phyloP scores from a whole-genome alignment of 768 basidiomycete species.

The Boletus pseudo-olivaceus region DNA sequence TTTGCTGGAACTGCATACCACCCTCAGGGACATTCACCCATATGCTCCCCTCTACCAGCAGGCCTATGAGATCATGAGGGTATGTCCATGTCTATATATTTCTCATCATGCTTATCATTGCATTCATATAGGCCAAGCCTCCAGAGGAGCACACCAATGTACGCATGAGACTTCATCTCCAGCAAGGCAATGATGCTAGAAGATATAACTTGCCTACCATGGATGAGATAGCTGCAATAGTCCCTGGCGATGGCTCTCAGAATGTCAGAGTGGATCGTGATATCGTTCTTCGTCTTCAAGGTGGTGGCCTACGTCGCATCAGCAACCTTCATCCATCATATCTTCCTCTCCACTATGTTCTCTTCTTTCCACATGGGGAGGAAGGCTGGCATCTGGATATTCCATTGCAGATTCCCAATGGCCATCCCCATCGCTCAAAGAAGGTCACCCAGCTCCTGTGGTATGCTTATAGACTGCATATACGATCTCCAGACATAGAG shows the following conservation, averaged over 20 bases:
- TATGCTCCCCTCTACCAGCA: conserved; percentile 32
- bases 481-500: conserved; percentile 4
- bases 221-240: conserved; percentile 41
- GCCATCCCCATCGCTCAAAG: not conserved
- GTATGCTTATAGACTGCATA: conserved; percentile 34
- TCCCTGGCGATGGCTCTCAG: conserved; percentile 33
- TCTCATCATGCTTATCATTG: too few species aligned
- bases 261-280: conserved; percentile 22
- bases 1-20: not conserved
- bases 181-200: conserved; percentile 29
- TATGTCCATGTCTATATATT: too few species aligned
- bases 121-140: conserved; percentile 8
- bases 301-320: conserved; percentile 29
- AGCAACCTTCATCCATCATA: conserved; percentile 36
- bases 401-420: not conserved
- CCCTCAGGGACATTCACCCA: not conserved
- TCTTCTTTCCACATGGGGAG: conserved; percentile 41
- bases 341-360: conserved; percentile 39
- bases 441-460: conserved; percentile 30
- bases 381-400: conserved; percentile 36
- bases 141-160: conserved; percentile 15
- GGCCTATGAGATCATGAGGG: conserved; percentile 31
- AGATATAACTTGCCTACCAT: conserved; percentile 44
- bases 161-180: not conserved
- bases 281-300: conserved; percentile 31